Base-by-base conservation (phyloP, 441 rosid genomes). In the Jatropha podagrica region DNA sequence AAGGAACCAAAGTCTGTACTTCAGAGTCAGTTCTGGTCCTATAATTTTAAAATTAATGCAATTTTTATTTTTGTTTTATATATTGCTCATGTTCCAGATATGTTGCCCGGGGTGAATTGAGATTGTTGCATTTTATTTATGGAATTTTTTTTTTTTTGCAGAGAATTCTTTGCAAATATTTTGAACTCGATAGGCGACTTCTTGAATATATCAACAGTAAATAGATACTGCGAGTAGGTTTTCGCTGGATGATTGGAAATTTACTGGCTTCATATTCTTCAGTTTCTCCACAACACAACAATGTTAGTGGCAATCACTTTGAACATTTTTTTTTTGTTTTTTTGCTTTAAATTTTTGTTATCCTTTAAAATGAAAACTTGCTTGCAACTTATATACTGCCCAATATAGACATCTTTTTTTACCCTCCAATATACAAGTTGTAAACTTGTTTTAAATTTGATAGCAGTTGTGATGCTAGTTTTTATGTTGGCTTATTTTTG, bases 161-260 rank as follows among this genome's bases (percentile, higher is more conserved):
- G 98, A 86, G 77, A 79, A 93, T 86, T 58, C 85, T 92, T 51
- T 77, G 80, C 42, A 86, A 76, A 46, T 92, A 91, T 79, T 91
- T 94, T 72, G 97, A 88, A 83, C 95, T 94, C 18, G 96, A 94
- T 70, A 79, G 89, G 73, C 92, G 62, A 78, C 90, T 90, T 77
- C 85, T 92, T 72, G 92, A 88, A 78, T 92, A 92, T 65, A 85
- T 89, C 56, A 88, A 85, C 11, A 90, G 87, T n/a, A 83, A 85
- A 76, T 90, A 91, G 74, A 49, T 32, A 18, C 40, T 32, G 65
- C 11, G 40, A 41, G 26, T 27, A 20, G 38, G 56, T 74, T 2
- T 74, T 2, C 38, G 63, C 40, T 74, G 48, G 37, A 44, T 26
- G 20, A n/a, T 42, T 20, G 52, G 27, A 18, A 5, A 6, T 67